Percentiles rank a stretch among this genome's conserved stretches.
These are phyloP conservation scores for Fagopyrum esculentum DNA, from an alignment of 148 eudicot genomes.

Conservation along the genomic window DNA sequence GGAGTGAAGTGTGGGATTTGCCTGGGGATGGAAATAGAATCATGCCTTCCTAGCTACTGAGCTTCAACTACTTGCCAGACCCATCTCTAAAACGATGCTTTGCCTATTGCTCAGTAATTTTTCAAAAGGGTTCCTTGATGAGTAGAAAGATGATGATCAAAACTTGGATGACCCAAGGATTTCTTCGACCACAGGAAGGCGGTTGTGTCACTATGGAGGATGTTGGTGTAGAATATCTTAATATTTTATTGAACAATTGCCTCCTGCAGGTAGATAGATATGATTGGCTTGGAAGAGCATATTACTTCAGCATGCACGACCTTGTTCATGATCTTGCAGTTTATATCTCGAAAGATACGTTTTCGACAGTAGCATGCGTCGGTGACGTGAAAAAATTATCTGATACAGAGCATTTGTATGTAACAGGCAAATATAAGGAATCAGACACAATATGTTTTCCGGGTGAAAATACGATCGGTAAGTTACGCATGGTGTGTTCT, in stretches of 20 bases:
- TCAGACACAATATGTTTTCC: background rate
- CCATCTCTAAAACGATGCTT: slow-evolving; percentile 2
- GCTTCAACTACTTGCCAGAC: background rate
- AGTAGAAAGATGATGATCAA: background rate
- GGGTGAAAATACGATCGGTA: background rate
- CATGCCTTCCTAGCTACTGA: slow-evolving; percentile 2
- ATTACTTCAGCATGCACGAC: background rate
- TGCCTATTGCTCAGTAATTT: background rate
- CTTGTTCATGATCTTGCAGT: slow-evolving; percentile 3
- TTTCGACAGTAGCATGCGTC: background rate
- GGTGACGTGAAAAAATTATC: background rate
- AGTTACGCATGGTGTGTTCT: background rate
- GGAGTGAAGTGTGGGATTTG: background rate
- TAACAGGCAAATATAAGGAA: background rate
- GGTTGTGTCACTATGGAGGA: background rate
- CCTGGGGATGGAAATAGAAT: slow-evolving; percentile 2
- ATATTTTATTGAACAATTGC: background rate
- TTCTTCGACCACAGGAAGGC: slow-evolving; percentile 3
- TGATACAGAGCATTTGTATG: background rate
- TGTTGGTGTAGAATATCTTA: background rate
- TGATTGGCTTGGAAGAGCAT: background rate
- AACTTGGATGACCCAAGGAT: slow-evolving; percentile 3
- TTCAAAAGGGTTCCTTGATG: slow-evolving; percentile 2
- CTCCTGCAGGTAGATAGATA: slow-evolving; percentile 3
- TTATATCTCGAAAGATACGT: slow-evolving; percentile 1